These are phyloP conservation scores for Aspergillus novofumigatus DNA, from an alignment of 2,329 filamentous ascomycete genomes.

Conservation along the genomic window DNA sequence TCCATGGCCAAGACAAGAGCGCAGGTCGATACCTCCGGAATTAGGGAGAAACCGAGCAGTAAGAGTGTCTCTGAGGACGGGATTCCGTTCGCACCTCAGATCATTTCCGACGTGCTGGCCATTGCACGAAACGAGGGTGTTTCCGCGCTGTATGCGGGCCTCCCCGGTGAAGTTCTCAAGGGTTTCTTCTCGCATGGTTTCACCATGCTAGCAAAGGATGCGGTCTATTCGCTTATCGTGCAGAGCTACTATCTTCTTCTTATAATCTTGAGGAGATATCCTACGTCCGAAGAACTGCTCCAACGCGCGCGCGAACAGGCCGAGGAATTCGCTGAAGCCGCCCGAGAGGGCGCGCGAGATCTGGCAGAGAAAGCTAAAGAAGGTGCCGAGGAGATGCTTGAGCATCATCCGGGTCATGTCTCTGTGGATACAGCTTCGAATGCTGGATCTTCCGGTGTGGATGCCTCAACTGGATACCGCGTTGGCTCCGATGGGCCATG, in stretches of 20 bases:
- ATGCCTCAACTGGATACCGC: slow-evolving; percentile 3
- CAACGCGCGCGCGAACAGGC: slow-evolving; percentile 36
- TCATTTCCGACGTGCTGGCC: slow-evolving; percentile 60
- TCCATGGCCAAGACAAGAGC: slow-evolving; percentile 77
- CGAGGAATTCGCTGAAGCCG: slow-evolving; percentile 40
- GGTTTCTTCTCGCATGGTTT: slow-evolving; percentile 82
- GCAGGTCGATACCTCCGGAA: slow-evolving; percentile 49
- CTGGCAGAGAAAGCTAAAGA: slow-evolving; percentile 28
- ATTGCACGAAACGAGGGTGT: slow-evolving; percentile 62
- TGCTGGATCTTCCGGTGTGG: slow-evolving; percentile 5
- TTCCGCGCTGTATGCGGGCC: slow-evolving; percentile 67
- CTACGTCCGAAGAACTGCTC: slow-evolving; percentile 40
- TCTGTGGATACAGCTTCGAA: slow-evolving; percentile 31
- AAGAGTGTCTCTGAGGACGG: slow-evolving; percentile 6
- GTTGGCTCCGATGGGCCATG: slow-evolving; percentile 12
- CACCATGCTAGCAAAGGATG: slow-evolving; percentile 82
- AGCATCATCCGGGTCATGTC: slow-evolving; percentile 17
- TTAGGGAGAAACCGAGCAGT: slow-evolving; percentile 19
- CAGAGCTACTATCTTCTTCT: slow-evolving; percentile 65
- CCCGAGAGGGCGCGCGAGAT: slow-evolving; percentile 36
- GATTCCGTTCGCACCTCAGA: slow-evolving; percentile 41
- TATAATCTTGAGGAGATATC: slow-evolving; percentile 43
- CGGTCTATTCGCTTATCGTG: slow-evolving; percentile 68
- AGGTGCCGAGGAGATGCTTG: slow-evolving; percentile 21
- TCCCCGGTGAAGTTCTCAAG: slow-evolving; percentile 72